Evolutionary conservation across 2,329 filamentous ascomycete species (phyloP), one percentile per base, ranked within the genome.

Genomic region (Cladophialophora bantiana): DNA sequence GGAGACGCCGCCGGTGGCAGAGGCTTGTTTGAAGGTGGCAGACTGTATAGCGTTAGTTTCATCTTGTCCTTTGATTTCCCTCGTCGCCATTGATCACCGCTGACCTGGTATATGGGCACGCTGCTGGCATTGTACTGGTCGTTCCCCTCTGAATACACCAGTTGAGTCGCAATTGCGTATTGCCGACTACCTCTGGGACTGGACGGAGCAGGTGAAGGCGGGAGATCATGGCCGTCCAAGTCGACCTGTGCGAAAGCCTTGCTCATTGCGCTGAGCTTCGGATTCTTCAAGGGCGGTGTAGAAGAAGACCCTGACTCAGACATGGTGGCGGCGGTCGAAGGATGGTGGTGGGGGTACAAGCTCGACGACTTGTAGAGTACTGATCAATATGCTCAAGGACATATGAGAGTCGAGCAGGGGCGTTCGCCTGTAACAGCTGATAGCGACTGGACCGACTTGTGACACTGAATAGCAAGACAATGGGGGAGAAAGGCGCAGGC

Each of bases 51-150:
- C 45, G 52, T 62, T 40, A 56, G 64, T 34, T 34, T 20, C 26
- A 15, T n/a, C 36, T 35, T 5, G 36, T 26, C 12, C 45, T 12
- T 50, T 3, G 20, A 12, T 13, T 50, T 26, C 45, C n/a, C 10
- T 18, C 15, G 18, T 45, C 40, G 18, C 40, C 10, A 13, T n/a
- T 45, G 42, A 45, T 45, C 42, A 45, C 15, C n/a, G 26, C 74
- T 68, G 75, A 88, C 86, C 82, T 97, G 95, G 80, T 99, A 99
- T 77, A 99, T 98, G 62, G 95, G 95, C 74, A 96, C 90, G 79
- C 94, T 98, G 74, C 93, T 97, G 65, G 95, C 88, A 76, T 96
- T 96, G 84, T 98, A 97, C 83, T 99, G 95, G 80, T 99, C 95
- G 80, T 90, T 95, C 78, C 90, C 89, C 74, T 99, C 95, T 59